These are phyloP conservation scores for Herpetomonas muscarum DNA, from an alignment of 208 protist genomes.

Conservation along the genomic window DNA sequence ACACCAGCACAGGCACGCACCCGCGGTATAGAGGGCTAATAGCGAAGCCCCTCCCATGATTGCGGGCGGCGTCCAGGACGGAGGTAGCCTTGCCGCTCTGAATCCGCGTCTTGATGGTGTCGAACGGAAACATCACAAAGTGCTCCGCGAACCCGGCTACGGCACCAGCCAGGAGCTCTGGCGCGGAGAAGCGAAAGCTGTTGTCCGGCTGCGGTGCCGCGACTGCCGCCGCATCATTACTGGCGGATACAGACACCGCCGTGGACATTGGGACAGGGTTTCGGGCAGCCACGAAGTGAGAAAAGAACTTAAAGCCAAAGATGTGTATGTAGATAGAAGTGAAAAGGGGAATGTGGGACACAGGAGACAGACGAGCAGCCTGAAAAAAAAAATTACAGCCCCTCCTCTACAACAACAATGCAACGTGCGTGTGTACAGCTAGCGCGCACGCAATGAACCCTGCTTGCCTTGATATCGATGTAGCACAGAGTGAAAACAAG, in stretches of 20 bases:
- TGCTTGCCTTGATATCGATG: no score
- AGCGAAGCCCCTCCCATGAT: conserved; percentile 17
- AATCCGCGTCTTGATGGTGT: conserved; percentile 92
- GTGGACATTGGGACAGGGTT: not conserved
- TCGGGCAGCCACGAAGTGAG: conserved; percentile 5
- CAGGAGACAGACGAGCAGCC: not conserved
- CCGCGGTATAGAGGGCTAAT: conserved; percentile 79
- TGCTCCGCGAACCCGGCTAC: conserved; percentile 89
- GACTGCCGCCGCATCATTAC: not conserved
- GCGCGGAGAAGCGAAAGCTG: conserved; percentile 30
- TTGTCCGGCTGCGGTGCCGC: conserved; percentile 4
- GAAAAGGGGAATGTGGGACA: not conserved
- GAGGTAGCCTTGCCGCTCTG: conserved; percentile 38
- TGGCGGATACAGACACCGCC: not conserved
- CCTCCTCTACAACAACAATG: not conserved
- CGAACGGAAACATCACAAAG: conserved; percentile 93
- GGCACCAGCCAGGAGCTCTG: conserved; percentile 72
- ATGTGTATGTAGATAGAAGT: not conserved
- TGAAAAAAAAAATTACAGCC: not conserved
- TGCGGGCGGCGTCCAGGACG: conserved; percentile 25
- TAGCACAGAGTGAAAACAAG: no score
- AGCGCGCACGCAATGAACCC: no score
- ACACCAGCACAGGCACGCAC: conserved; percentile 67
- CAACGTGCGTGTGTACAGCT: no score
- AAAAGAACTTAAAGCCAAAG: not conserved